Percentiles rank a stretch among this genome's conserved stretches.
Evolutionary conservation across 1,284 basidiomycete genomes (phyloP).

Genomic region (Phellinidium pouzarii): DNA sequence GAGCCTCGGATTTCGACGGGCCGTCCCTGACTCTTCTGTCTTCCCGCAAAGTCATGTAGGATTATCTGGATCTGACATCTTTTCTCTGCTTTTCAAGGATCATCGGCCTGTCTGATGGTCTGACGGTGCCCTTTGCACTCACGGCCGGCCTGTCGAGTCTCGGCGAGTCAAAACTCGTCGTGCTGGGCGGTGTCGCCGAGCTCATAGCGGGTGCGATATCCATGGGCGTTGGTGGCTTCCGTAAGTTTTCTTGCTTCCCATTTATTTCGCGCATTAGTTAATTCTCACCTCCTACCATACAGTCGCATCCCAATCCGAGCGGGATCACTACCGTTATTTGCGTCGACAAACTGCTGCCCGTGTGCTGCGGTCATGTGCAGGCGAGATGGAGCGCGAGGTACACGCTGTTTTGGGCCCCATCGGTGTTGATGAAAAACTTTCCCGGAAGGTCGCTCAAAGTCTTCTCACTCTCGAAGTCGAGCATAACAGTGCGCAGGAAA

Average conservation of each 20-base stretch:
- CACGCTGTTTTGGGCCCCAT: constrained; percentile 81
- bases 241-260: constrained; percentile 23
- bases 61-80: too few relatives aligned
- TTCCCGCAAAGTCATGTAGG: too few relatives aligned
- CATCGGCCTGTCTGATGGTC: constrained; percentile 93
- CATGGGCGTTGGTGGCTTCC: constrained; percentile 97
- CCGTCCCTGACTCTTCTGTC: too few relatives aligned
- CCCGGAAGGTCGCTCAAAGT: constrained; percentile 71
- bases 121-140: constrained; percentile 90
- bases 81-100: constrained; percentile 47
- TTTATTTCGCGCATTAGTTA: not conserved
- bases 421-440: constrained; percentile 81
- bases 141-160: constrained; percentile 88
- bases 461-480: constrained; percentile 62
- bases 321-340: constrained; percentile 88
- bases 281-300: not conserved
- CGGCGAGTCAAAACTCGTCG: constrained; percentile 82
- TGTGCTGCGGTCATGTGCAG: constrained; percentile 80
- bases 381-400: constrained; percentile 95
- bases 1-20: too few relatives aligned
- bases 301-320: constrained; percentile 91
- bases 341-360: constrained; percentile 71
- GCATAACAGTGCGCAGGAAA: constrained; percentile 23
- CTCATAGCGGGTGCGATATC: constrained; percentile 92
- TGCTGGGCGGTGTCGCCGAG: constrained; percentile 87